Evolutionary conservation across 202 grass and related monocot species (phyloP), one percentile per base, ranked within the genome.

Genomic region (Schoenoplectus triqueter): DNA sequence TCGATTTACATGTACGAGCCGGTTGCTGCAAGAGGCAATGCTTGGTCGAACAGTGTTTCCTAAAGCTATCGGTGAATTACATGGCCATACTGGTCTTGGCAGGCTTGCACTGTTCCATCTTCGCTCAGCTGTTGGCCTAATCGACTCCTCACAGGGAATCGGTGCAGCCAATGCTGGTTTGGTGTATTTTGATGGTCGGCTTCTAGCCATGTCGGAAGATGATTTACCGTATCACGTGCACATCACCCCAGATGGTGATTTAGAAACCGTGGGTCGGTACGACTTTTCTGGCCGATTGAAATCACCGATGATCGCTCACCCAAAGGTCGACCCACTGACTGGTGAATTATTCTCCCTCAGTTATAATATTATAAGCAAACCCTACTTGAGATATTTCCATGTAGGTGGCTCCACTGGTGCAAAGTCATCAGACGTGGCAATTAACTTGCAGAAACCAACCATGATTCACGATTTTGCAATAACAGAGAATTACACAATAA

Each of bases 391-490:
- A 55, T 90, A 90, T 46, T 90, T 90, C 10, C 64, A 52, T 45
- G 84, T 87, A 1, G 15, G 87, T 2, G 80, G 80, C 2, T 68
- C 52, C 5, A 84, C 80, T 7, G 85, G 85, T 40, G 44, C 14
- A 9, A 90, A 90, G 51, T 86, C 88, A 5, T 14, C 50, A 1
- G 80, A 86, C 10, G 88, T 90, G 4, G 41, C 73, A 0, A 87
- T 90, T 7, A 84, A 81, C 64, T 77, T 90, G 10, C 13, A 47
- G 39, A 59, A 73, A 22, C 85, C 64, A 1, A 90, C 88, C 13
- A 86, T 90, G 88, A 84, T 87, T 4, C 88, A 90, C 52, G 88
- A 89, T 82, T 90, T 86, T 52, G 88, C 85, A 8, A 90, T 90
- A 46, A 90, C 88, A 2, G 80, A 90, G 72, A 90, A 84, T 39